These are phyloP conservation scores for Fusarium globosum DNA, from an alignment of 2,329 filamentous ascomycete genomes.

Conservation along the genomic window DNA sequence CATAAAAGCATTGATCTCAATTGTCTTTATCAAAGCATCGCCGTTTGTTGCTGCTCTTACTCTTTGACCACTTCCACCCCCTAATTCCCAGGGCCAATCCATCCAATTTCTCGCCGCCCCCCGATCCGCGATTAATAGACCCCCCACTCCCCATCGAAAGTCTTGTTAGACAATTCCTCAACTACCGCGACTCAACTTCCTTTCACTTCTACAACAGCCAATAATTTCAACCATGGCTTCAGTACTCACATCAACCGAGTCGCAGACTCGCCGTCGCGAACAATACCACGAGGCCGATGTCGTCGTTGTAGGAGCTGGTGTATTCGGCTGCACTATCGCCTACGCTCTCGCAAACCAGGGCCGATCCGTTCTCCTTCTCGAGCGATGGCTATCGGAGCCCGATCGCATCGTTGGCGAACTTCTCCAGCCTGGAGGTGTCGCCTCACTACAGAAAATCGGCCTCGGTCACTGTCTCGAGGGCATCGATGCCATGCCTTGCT, in stretches of 20 bases:
- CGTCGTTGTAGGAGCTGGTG: slow-evolving; percentile 90
- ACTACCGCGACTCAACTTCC: slow-evolving; percentile 4
- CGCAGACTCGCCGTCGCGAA: slow-evolving; percentile 61
- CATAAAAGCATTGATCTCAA: neutral
- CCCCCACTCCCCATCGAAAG: slow-evolving; percentile 37
- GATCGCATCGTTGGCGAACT: slow-evolving; percentile 97
- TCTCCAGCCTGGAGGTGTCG: slow-evolving; percentile 90
- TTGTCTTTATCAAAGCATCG: neutral
- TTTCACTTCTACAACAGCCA: slow-evolving; percentile 3
- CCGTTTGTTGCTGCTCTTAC: neutral
- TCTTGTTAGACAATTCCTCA: slow-evolving; percentile 13
- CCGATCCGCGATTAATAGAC: slow-evolving; percentile 34
- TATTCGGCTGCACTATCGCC: slow-evolving; percentile 89
- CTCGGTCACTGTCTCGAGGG: slow-evolving; percentile 84
- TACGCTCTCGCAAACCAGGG: slow-evolving; percentile 88
- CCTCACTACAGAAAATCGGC: slow-evolving; percentile 82
- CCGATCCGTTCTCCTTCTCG: slow-evolving; percentile 88
- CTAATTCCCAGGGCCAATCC: slow-evolving; percentile 20
- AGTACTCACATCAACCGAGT: slow-evolving; percentile 50
- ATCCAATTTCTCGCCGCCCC: slow-evolving; percentile 40
- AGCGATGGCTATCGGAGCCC: slow-evolving; percentile 89
- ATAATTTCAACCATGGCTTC: slow-evolving; percentile 47
- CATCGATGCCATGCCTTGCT: slow-evolving; percentile 85
- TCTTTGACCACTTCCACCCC: slow-evolving; percentile 6
- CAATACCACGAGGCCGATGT: slow-evolving; percentile 78